Conservation (phyloP, 371 early-diverging fungal species). For the Modicella reniformis region DNA sequence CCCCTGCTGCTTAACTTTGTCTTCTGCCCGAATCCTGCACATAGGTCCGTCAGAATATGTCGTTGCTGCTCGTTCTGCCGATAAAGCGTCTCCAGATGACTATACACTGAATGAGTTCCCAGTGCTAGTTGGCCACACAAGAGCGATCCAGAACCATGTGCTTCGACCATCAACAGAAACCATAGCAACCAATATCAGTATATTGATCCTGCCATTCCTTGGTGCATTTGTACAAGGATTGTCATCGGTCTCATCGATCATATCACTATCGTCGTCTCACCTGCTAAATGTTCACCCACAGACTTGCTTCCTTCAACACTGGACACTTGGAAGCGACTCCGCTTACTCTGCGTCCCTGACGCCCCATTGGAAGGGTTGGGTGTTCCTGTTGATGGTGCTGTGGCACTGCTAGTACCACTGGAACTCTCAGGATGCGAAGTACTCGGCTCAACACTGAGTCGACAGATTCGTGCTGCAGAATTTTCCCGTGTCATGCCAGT, state of each 20-base stretch:
- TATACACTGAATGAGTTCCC: conserved; percentile 24
- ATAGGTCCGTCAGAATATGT: conserved; percentile 37
- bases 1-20: background rate
- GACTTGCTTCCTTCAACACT: conserved; percentile 40
- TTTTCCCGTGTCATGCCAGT: conserved; percentile 30
- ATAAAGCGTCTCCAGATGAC: conserved; percentile 46
- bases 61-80: conserved; percentile 56
- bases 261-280: too few species aligned
- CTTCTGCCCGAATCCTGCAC: conserved; percentile 43
- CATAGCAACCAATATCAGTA: background rate
- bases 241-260: background rate
- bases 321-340: conserved; percentile 52
- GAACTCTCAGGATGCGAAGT: conserved; percentile 2
- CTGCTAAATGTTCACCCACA: conserved; percentile 1
- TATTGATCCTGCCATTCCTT: too few species aligned
- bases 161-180: conserved; percentile 8
- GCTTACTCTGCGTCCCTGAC: conserved; percentile 29
- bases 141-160: conserved; percentile 36
- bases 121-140: conserved; percentile 38
- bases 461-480: conserved; percentile 30
- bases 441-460: conserved; percentile 45
- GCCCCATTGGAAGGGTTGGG: conserved; percentile 21
- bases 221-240: too few species aligned
- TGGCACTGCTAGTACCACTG: conserved; percentile 11
- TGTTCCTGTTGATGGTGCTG: conserved; percentile 20